Evolutionary conservation across 192 early-diverging fungal genomes (phyloP), one percentile per base, ranked within the genome.

Genomic region (Entomortierella lignicola): DNA sequence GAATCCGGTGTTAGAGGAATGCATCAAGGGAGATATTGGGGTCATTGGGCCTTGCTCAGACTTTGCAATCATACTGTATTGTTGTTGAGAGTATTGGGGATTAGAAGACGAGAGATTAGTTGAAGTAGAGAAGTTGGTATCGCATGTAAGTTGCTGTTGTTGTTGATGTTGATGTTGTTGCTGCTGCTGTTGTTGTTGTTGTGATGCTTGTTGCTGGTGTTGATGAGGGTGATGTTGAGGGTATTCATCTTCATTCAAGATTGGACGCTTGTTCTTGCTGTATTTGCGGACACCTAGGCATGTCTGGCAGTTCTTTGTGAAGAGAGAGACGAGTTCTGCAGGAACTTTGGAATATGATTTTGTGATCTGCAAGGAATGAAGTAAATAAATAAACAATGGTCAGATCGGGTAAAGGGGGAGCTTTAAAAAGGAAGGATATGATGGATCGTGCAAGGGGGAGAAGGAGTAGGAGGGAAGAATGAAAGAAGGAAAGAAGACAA

Each of bases 261-360:
- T 70, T 1, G 75, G 75, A 8, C 75, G 66, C 56, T 79, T 79
- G 67, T 79, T 79, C 52, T 79, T 79, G 56, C 75, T 79, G 62
- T 70, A 79, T 39, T 70, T 79, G 51, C 75, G 75, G 8, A 79
- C 75, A 51, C 75, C 75, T 7, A 79, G 67, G 27, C 75, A 79
- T 1, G 75, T 79, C 61, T 79, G 75, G 26, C 75, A 79, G 52
- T 79, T 79, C 67, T 79, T 79, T 32, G 75, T 79, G 65, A 79
- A 79, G 54, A 79, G 75, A 15, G 67, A 79, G 39, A 79, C 75
- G 10, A 79, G 56, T 25, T 79, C 75, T 59, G 75, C 75, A 8
- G 67, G 75, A 11, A 79, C 75, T 34, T 79, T 79, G 6, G 75
- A 79, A 51, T 79, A 79, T 48, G 75, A 79, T 50, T 79, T 79